Evolutionary conservation across 805 yeast species (phyloP).

Genomic region (Candida odintsovae): DNA sequence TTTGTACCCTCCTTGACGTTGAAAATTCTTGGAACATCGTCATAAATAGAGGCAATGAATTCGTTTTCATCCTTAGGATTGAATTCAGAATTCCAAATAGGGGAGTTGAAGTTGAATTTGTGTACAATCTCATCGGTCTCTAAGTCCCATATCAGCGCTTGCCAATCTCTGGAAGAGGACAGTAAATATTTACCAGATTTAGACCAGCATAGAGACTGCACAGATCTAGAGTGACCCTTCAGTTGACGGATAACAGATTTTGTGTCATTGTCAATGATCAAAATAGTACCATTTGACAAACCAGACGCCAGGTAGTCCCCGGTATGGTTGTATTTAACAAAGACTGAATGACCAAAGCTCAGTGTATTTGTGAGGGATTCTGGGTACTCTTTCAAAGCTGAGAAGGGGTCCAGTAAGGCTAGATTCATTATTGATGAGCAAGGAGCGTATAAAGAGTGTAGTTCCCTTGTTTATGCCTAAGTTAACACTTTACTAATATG

Average conservation of each 20-base stretch:
- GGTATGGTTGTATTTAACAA: constrained; percentile 58
- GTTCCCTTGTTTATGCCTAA: too few relatives aligned
- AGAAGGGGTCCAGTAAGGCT: constrained; percentile 81
- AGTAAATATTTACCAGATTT: constrained; percentile 61
- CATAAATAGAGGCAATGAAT: constrained; percentile 62
- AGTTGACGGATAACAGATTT: constrained; percentile 49
- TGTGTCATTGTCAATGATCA: constrained; percentile 71
- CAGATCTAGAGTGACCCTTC: constrained; percentile 62
- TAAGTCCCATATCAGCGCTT: constrained; percentile 76
- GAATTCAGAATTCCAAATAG: constrained; percentile 65
- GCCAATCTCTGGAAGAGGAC: constrained; percentile 78
- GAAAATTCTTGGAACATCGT: constrained; percentile 45
- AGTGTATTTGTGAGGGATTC: constrained; percentile 72
- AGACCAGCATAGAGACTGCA: constrained; percentile 77
- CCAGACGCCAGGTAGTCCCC: constrained; percentile 91
- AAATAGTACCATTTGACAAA: constrained; percentile 62
- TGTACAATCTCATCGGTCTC: constrained; percentile 33
- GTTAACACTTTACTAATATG: too few relatives aligned
- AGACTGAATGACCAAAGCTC: constrained; percentile 60
- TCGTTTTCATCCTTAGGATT: constrained; percentile 41
- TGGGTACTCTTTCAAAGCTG: constrained; percentile 88
- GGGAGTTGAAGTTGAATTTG: constrained; percentile 52
- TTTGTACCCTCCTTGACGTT: constrained; percentile 32
- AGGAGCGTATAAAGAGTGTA: background rate
- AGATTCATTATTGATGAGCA: constrained; percentile 51